Percentiles rank a stretch among this genome's conserved stretches.
phyloP scores from a whole-genome alignment of 768 basidiomycete genomes.

The Hemileccinum impolitum region DNA sequence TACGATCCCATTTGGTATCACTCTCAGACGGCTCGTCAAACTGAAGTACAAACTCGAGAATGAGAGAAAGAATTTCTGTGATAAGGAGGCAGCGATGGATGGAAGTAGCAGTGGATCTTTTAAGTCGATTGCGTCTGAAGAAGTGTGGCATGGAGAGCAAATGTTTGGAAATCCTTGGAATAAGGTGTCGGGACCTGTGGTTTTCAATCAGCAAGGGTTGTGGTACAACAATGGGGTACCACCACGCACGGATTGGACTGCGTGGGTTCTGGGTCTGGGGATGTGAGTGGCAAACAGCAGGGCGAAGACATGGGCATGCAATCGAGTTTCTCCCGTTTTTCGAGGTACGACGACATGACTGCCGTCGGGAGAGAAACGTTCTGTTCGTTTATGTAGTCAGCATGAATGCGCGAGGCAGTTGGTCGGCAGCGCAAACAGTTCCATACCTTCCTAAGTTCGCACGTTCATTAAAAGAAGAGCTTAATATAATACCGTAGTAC shows the following conservation, averaged over 20 bases:
- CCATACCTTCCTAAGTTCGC: no score
- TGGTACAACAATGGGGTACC: not conserved
- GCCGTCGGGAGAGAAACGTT: not conserved
- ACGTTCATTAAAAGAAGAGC: no score
- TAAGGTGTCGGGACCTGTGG: constrained; percentile 1
- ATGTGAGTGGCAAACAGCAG: not conserved
- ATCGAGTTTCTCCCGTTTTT: not conserved
- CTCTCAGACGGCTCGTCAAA: constrained; percentile 22
- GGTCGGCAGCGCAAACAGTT: no score
- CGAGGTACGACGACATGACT: not conserved
- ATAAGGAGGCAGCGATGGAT: constrained; percentile 24
- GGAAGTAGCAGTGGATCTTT: not conserved
- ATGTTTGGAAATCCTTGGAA: not conserved
- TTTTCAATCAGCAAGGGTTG: not conserved
- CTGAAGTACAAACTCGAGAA: constrained; percentile 19
- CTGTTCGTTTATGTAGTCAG: no score
- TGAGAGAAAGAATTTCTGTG: constrained; percentile 18
- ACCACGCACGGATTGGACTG: constrained; percentile 4
- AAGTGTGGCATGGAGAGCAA: not conserved
- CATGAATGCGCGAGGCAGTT: no score
- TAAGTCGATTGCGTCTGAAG: not conserved
- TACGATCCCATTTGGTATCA: constrained; percentile 12
- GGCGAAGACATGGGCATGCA: not conserved
- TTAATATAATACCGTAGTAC: no score
- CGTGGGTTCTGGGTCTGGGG: not conserved